Evolutionary conservation across 768 basidiomycete genomes (phyloP).

Genomic region (Boletus huronensis): DNA sequence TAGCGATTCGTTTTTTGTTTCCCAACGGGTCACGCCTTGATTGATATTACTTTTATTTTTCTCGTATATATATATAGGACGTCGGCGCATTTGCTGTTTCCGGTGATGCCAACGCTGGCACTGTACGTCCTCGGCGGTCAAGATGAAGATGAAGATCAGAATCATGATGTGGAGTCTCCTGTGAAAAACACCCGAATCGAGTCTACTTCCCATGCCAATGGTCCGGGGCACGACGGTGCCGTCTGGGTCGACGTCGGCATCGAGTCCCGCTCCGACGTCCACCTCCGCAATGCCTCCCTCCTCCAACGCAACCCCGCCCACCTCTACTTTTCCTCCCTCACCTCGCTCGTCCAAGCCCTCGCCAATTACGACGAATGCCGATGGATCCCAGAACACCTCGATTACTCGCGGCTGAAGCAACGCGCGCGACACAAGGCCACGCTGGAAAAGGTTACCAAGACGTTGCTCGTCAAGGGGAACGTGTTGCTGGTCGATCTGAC

Average conservation of each 20-base stretch:
- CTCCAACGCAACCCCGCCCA: slow-evolving; percentile 49
- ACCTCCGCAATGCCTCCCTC: slow-evolving; percentile 56
- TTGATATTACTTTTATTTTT: background rate
- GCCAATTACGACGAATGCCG: slow-evolving; percentile 57
- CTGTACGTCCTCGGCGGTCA: slow-evolving; percentile 47
- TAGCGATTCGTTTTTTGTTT: background rate
- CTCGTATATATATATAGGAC: slow-evolving; percentile 31
- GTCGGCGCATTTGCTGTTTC: slow-evolving; percentile 52
- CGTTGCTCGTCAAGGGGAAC: slow-evolving; percentile 47
- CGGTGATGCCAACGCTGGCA: slow-evolving; percentile 50
- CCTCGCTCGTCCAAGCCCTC: slow-evolving; percentile 48
- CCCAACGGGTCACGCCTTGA: background rate
- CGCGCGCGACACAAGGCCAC: slow-evolving; percentile 55
- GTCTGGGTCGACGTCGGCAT: slow-evolving; percentile 46
- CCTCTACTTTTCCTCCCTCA: slow-evolving; percentile 53
- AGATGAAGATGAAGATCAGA: slow-evolving; percentile 10
- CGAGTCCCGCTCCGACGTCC: slow-evolving; percentile 54
- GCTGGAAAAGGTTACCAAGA: slow-evolving; percentile 54
- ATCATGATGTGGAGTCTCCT: slow-evolving; percentile 9
- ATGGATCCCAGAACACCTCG: slow-evolving; percentile 50
- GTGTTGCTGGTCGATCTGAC: slow-evolving; percentile 52
- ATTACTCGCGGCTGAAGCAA: slow-evolving; percentile 54
- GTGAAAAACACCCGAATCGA: background rate
- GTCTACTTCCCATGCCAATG: background rate
- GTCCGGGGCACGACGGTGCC: slow-evolving; percentile 10